Evolutionary conservation across 2,329 filamentous ascomycete genomes (phyloP), one percentile per base, ranked within the genome.

Genomic region (Arthrobotrys entomopaga): DNA sequence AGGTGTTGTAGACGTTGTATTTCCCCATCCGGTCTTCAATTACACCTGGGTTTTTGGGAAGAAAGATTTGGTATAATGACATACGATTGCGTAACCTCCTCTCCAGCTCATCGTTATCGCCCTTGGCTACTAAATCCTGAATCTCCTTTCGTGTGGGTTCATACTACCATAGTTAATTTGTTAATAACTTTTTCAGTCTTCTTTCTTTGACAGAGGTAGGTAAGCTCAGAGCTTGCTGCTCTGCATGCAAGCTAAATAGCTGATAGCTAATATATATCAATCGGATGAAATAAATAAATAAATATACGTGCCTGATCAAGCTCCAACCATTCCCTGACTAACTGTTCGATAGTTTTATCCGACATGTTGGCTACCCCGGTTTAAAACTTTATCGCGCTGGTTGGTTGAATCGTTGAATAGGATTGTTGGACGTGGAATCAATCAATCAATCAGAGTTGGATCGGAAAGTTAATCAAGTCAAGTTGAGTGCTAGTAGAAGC

Each of bases 111-210:
- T 70, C 59, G 2, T 53, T 75, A 58, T 79, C 54, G 19, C 73
- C 66, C 6, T 61, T 49, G 38, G 76, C 63, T 15, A 77, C 26
- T 16, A 79, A 66, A 56, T 71, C 65, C 61, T 77, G 74, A 7
- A 79, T 79, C 63, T 79, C 78, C 40, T 75, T 60, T 50, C 75
- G 76, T 5, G 77, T 79, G 50, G 64, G 63, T 59, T 76, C 72
- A 58, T 79, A 76, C 78, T 79, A n/a, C 16, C 5, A 15, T 19
- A 7, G 42, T 34, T 34, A 34, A 10, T 10, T 34, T 34, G 2
- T n/a, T n/a, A n/a, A n/a, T n/a, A n/a, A n/a, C n/a, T n/a, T n/a
- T n/a, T n/a, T n/a, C 7, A 34, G 29, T 10, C 29, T 34, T 1
- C 29, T 34, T 34, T 34, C n/a, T n/a, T n/a, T n/a, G n/a, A n/a